A percentile compares a stretch with the other conserved stretches of the same genome.
These are phyloP conservation scores for Mucor saturninus DNA, from an alignment of 371 early-diverging fungal genomes.

Conservation along the genomic window DNA sequence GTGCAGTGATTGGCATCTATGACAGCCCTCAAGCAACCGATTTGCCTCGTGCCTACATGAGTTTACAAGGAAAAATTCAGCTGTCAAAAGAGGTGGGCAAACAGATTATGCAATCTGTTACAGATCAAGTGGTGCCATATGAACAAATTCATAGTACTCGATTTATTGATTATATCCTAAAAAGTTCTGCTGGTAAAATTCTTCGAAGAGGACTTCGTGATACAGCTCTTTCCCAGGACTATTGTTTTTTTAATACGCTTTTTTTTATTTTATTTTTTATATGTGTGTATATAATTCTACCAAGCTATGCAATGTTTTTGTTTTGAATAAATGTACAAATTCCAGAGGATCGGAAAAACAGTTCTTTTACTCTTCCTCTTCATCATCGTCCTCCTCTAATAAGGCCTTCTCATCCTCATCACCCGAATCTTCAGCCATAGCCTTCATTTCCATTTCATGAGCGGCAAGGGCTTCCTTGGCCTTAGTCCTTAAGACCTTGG, in stretches of 20 bases:
- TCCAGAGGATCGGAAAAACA: no score
- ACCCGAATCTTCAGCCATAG: conserved; percentile 25
- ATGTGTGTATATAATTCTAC: no score
- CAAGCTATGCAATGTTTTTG: background rate
- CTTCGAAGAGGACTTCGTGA: conserved; percentile 55
- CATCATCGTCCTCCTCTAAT: conserved; percentile 2
- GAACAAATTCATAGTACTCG: conserved; percentile 78
- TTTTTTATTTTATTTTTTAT: no score
- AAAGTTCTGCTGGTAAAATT: conserved; percentile 79
- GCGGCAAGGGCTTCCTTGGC: conserved; percentile 51
- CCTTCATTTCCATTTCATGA: conserved; percentile 32
- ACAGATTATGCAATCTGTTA: conserved; percentile 59
- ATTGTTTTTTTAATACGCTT: no score
- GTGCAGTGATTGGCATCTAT: conserved; percentile 69
- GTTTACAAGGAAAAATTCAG: conserved; percentile 34
- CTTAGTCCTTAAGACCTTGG: conserved; percentile 58
- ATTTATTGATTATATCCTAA: conserved; percentile 69
- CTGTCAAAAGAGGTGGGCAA: conserved; percentile 23
- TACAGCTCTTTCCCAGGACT: background rate
- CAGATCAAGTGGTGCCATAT: conserved; percentile 63
- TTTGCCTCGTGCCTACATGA: conserved; percentile 73
- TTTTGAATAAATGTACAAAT: no score
- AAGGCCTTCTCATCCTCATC: conserved; percentile 26
- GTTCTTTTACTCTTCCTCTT: conserved; percentile 5
- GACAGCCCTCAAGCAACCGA: conserved; percentile 63